Conservation (phyloP, 805 yeast species). For the Metschnikowia gelsemii region DNA sequence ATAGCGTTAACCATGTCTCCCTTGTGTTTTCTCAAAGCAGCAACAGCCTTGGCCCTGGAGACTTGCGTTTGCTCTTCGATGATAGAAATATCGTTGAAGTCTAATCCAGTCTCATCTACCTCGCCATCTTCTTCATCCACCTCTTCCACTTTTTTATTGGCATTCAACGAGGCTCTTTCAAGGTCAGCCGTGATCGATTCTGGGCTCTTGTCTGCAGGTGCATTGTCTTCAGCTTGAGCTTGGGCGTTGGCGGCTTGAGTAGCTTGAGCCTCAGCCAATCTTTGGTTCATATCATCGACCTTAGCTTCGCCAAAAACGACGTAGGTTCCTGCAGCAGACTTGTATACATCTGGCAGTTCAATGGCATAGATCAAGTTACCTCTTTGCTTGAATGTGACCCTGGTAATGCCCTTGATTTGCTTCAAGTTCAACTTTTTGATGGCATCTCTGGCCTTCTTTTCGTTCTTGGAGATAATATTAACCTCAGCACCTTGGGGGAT, state of each 20-base stretch:
- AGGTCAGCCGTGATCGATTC: constrained; percentile 82
- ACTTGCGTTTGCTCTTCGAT: constrained; percentile 90
- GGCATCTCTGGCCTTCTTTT: constrained; percentile 91
- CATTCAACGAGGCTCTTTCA: constrained; percentile 60
- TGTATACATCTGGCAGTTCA: constrained; percentile 93
- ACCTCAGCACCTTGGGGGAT: constrained; percentile 84
- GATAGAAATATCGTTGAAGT: constrained; percentile 76
- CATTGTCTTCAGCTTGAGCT: constrained; percentile 39
- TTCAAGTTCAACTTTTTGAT: constrained; percentile 86
- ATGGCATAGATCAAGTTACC: constrained; percentile 88
- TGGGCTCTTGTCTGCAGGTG: constrained; percentile 56
- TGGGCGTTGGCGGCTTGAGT: constrained; percentile 49
- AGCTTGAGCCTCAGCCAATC: constrained; percentile 80
- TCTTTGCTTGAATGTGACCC: constrained; percentile 94
- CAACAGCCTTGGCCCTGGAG: constrained; percentile 85
- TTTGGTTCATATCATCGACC: constrained; percentile 88
- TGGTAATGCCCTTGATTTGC: constrained; percentile 86
- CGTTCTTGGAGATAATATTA: constrained; percentile 81
- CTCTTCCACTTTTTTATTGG: constrained; percentile 42
- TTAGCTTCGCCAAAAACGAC: constrained; percentile 98
- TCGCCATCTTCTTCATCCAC: constrained; percentile 67
- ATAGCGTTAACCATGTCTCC: constrained; percentile 96
- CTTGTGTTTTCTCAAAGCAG: constrained; percentile 83
- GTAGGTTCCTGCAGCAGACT: constrained; percentile 88
- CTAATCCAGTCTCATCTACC: constrained; percentile 84